Percentiles rank a stretch among this genome's conserved stretches.
Conservation (phyloP, 331 rosid genomes). For the Malus hybrid region DNA sequence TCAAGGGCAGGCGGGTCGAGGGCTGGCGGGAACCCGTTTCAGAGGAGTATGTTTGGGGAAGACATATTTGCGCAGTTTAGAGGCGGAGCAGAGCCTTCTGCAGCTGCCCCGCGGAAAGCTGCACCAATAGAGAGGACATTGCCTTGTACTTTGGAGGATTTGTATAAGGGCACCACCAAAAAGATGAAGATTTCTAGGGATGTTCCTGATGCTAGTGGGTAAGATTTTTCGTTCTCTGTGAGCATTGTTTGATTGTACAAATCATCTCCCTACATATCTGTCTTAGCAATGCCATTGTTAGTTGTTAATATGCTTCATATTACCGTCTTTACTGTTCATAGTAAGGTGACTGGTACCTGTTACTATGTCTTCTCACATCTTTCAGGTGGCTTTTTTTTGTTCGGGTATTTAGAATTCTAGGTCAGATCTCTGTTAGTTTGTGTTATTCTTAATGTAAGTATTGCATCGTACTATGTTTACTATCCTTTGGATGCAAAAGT, state of each 20-base stretch:
- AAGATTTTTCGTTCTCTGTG: conserved; percentile 7
- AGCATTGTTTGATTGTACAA: neutral
- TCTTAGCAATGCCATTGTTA: neutral
- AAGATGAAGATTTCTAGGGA: conserved; percentile 95
- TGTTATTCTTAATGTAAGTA: neutral
- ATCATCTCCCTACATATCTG: neutral
- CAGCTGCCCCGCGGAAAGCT: conserved; percentile 45
- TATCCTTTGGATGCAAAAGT: neutral
- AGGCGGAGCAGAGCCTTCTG: conserved; percentile 52
- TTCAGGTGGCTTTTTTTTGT: neutral
- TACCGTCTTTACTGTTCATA: neutral
- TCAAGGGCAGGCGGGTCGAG: conserved; percentile 47
- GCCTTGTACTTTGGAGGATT: conserved; percentile 79
- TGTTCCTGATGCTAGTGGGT: conserved; percentile 72
- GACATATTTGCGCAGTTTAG: conserved; percentile 52
- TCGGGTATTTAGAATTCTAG: neutral
- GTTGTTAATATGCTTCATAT: neutral
- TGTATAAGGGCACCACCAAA: conserved; percentile 83
- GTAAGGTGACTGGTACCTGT: neutral
- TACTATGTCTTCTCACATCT: neutral
- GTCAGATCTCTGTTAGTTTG: neutral
- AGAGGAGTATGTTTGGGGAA: conserved; percentile 52
- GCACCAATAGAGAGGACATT: conserved; percentile 57
- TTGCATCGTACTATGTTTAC: neutral
- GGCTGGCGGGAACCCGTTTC: conserved; percentile 47